A percentile compares a stretch with the other conserved stretches of the same genome.
Conservation (phyloP, 768 basidiomycete genomes). For the Lentinula lateritia region DNA sequence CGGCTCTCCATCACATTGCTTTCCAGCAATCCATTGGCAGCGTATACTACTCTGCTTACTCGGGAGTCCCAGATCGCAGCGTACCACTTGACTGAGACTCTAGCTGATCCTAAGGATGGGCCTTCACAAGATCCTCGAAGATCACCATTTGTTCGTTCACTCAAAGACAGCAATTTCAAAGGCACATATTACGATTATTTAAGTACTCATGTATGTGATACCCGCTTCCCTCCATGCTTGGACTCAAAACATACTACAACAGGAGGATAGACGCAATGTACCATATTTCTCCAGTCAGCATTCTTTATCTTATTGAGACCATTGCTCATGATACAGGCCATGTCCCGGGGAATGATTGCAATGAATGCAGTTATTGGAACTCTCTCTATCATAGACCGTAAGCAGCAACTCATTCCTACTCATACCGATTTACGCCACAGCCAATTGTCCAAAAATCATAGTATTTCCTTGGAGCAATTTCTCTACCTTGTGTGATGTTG, state of each 20-base stretch:
- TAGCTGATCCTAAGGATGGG: slow-evolving; percentile 18
- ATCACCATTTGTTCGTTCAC: slow-evolving; percentile 17
- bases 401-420: not conserved
- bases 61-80: slow-evolving; percentile 10
- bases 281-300: not conserved
- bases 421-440: no score
- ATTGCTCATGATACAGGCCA: not conserved
- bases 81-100: slow-evolving; percentile 18
- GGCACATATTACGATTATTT: slow-evolving; percentile 21
- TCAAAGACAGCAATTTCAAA: slow-evolving; percentile 12
- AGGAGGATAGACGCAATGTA: not conserved
- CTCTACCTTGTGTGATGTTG: slow-evolving; percentile 26
- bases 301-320: no score
- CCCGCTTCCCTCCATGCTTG: not conserved
- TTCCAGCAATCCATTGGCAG: slow-evolving; percentile 15
- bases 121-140: slow-evolving; percentile 15
- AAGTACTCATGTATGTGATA: slow-evolving; percentile 13
- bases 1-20: slow-evolving; percentile 6
- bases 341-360: slow-evolving; percentile 14
- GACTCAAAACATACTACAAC: not conserved
- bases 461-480: slow-evolving; percentile 25
- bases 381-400: not conserved
- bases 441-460: no score
- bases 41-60: slow-evolving; percentile 12
- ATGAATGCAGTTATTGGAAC: slow-evolving; percentile 17